phyloP scores from a whole-genome alignment of 2,329 filamentous ascomycete genomes.

The Ophiocordyceps australis region DNA sequence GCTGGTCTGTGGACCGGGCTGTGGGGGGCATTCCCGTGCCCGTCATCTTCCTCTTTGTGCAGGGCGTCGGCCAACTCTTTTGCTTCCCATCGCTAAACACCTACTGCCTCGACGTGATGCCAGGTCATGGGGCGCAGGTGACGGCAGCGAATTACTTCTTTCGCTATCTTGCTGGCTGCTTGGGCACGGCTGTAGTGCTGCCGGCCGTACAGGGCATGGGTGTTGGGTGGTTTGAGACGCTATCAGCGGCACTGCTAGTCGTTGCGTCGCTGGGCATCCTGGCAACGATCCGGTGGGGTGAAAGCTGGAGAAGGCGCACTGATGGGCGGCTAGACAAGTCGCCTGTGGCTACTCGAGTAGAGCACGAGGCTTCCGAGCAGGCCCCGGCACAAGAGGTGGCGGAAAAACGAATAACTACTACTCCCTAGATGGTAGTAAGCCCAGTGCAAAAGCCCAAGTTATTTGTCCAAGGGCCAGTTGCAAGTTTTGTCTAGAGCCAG shows the following conservation, averaged over 20 bases:
- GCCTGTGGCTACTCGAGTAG: neutral
- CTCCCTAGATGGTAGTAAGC: too few species aligned
- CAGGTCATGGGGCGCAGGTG: constrained; percentile 47
- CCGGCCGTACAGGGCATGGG: constrained; percentile 59
- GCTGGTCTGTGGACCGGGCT: constrained; percentile 28
- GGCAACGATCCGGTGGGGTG: constrained; percentile 19
- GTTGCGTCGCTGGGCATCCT: constrained; percentile 16
- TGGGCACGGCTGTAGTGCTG: constrained; percentile 52
- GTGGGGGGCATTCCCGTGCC: constrained; percentile 39
- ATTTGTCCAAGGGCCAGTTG: too few species aligned
- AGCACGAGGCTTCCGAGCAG: too few species aligned
- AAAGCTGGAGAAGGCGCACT: constrained; percentile 18
- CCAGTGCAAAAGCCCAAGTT: too few species aligned
- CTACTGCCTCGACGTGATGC: constrained; percentile 73
- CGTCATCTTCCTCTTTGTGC: constrained; percentile 55
- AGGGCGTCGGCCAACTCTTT: constrained; percentile 57
- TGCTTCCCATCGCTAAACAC: constrained; percentile 63
- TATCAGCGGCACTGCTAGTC: constrained; percentile 23
- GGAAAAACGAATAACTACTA: too few species aligned
- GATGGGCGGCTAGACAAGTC: constrained; percentile 6
- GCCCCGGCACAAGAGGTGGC: too few species aligned
- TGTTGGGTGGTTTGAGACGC: constrained; percentile 66
- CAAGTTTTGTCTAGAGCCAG: too few species aligned
- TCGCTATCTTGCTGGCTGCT: constrained; percentile 56
- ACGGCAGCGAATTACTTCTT: constrained; percentile 67